Conservation (phyloP, 148 eudicot genomes). For the Fagopyrum tataricum region DNA sequence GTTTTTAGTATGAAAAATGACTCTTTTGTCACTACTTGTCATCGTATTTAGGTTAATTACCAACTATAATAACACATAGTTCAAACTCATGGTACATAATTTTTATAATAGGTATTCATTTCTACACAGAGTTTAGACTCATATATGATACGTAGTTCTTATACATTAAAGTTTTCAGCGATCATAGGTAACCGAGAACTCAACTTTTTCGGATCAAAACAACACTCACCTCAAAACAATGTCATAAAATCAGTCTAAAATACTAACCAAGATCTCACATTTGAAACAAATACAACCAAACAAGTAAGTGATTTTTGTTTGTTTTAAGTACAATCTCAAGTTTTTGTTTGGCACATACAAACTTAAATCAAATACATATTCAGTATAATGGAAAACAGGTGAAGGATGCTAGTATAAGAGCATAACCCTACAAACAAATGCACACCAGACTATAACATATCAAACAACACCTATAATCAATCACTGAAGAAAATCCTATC, state of each 20-base stretch:
- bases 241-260: neutral
- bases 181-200: too few species aligned
- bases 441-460: neutral
- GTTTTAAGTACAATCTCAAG: neutral
- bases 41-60: too few species aligned
- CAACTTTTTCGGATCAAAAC: too few species aligned
- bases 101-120: too few species aligned
- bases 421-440: slow-evolving; percentile 1
- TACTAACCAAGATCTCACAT: slow-evolving; percentile 6
- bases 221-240: too few species aligned
- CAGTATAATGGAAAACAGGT: neutral
- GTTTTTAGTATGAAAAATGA: too few species aligned
- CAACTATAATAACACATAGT: too few species aligned
- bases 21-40: too few species aligned
- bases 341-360: neutral
- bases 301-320: neutral
- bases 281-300: neutral
- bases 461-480: slow-evolving; percentile 4
- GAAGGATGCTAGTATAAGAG: neutral
- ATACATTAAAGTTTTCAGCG: too few species aligned
- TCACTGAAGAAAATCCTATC: slow-evolving; percentile 4
- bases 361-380: neutral
- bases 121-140: too few species aligned
- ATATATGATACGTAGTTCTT: too few species aligned
- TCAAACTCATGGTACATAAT: too few species aligned